Base-by-base conservation (phyloP, 805 yeast species). In the Jamesozyma piceae region DNA sequence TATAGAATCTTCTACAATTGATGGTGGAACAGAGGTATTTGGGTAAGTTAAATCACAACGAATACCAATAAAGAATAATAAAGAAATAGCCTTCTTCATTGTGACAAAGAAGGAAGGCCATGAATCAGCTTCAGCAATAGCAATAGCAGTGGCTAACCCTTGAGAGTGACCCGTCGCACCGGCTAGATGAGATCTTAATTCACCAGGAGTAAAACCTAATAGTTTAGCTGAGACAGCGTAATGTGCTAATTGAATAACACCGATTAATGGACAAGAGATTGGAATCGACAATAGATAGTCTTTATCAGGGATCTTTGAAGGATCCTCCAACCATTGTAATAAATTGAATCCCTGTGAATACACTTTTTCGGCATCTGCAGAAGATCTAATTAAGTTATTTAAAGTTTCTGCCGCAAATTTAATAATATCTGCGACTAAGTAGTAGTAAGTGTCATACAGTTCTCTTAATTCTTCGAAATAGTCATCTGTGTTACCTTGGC, bases 401-500 rank as follows among this genome's bases (percentile, higher is more conserved):
- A 92, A 74, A 55, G 78, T 77, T 20, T 72, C 67, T 50, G 90
- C 87, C 44, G 87, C 76, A 52, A 78, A 73, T 48, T 70, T 66
- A 53, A 92, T 73, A 53, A 90, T 77, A 54, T 82, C 90, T 20
- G 73, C 65, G 43, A 88, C 69, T 49, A 90, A 71, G 22, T 85
- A 84, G 51, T 80, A 73, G 72, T 92, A 92, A 45, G 80, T 73
- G 50, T 76, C 69, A 71, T 84, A 82, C 46, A 89, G 64, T 51
- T 87, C 94, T 63, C 95, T 80, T 62, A 92, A 76, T 71, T 92
- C 99, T 63, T 89, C 96, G 55, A 92, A 92, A 71, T 87, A 92
- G 63, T 92, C 97, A 62, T 92, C 97, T 41, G 95, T 81, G 71
- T 87, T 90, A 67, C 99, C 99, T 72, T 92, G 99, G 58, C 99